Percentiles rank a stretch among this genome's conserved stretches.
Conservation (phyloP, 768 basidiomycete species). For the Boletus pseudopeckii region DNA sequence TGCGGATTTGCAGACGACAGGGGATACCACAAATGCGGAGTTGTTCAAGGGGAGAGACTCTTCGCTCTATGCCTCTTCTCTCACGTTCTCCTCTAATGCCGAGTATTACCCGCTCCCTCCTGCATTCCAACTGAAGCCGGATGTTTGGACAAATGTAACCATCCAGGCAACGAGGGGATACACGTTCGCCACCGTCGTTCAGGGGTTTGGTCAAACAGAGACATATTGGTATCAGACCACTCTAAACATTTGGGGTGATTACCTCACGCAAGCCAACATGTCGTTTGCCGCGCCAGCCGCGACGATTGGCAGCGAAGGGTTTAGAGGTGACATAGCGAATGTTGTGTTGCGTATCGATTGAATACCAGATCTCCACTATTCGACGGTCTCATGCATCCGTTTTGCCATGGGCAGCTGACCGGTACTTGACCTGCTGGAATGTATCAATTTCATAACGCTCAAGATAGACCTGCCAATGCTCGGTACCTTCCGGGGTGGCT, state of each 20-base stretch:
- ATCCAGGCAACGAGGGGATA: constrained; percentile 37
- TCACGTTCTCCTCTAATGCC: constrained; percentile 39
- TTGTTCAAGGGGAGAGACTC: constrained; percentile 38
- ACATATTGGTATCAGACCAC: constrained; percentile 35
- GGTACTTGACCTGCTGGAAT: background rate
- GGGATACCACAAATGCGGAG: constrained; percentile 13
- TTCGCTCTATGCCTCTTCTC: constrained; percentile 33
- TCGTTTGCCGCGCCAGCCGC: constrained; percentile 42
- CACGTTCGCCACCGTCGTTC: constrained; percentile 32
- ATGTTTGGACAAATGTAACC: constrained; percentile 33
- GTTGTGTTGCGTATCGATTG: constrained; percentile 24
- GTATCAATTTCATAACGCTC: background rate
- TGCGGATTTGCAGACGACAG: constrained; percentile 9
- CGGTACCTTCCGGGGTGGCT: background rate
- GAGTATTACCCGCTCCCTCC: constrained; percentile 36
- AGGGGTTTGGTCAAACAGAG: constrained; percentile 14
- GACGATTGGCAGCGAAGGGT: constrained; percentile 35
- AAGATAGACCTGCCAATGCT: background rate
- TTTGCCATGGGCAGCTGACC: background rate
- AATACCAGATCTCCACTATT: background rate
- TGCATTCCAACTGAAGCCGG: constrained; percentile 24
- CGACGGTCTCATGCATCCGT: background rate
- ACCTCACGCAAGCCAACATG: constrained; percentile 39
- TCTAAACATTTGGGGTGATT: constrained; percentile 40
- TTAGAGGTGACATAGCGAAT: constrained; percentile 34